Conservation (phyloP, 1,284 basidiomycete species). For the Leccinum insolens region DNA sequence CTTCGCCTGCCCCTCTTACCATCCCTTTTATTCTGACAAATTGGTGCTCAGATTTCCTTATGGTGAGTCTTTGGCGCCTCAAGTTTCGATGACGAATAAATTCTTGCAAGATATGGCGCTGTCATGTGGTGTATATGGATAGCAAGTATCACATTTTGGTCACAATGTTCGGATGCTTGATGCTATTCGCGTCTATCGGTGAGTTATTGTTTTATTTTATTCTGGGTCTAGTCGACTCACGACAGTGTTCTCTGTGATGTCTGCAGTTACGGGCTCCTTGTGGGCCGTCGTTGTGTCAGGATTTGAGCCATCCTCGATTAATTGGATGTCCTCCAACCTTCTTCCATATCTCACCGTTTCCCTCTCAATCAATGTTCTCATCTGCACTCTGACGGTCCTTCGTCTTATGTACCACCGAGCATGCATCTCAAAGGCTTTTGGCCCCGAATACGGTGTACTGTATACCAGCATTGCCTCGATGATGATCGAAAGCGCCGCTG, state of each 20-base stretch:
- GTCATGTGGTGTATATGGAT: conserved; percentile 36
- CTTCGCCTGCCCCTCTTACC: too few relatives aligned
- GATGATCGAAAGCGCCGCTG: conserved; percentile 34
- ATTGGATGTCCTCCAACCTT: conserved; percentile 37
- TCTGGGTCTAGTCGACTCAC: not conserved
- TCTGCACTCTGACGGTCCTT: conserved; percentile 33
- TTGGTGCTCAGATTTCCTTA: too few relatives aligned
- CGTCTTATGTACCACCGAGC: conserved; percentile 34
- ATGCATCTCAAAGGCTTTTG: conserved; percentile 31
- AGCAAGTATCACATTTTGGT: conserved; percentile 27
- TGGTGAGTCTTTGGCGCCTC: too few relatives aligned
- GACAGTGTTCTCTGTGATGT: not conserved
- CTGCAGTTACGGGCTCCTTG: conserved; percentile 31
- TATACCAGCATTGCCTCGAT: conserved; percentile 33
- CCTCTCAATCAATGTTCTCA: conserved; percentile 34
- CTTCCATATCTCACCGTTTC: conserved; percentile 33
- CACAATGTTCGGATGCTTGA: conserved; percentile 20
- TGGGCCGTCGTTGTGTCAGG: conserved; percentile 32
- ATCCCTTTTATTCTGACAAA: too few relatives aligned
- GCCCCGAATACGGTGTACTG: conserved; percentile 31
- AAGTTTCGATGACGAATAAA: conserved; percentile 1
- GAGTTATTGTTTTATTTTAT: conserved; percentile 5
- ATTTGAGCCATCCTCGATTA: conserved; percentile 15
- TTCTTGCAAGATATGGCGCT: conserved; percentile 37
- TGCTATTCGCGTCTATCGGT: conserved; percentile 32